These are phyloP conservation scores for Arachnopeziza araneosa DNA, from an alignment of 2,329 filamentous ascomycete genomes.

Conservation along the genomic window DNA sequence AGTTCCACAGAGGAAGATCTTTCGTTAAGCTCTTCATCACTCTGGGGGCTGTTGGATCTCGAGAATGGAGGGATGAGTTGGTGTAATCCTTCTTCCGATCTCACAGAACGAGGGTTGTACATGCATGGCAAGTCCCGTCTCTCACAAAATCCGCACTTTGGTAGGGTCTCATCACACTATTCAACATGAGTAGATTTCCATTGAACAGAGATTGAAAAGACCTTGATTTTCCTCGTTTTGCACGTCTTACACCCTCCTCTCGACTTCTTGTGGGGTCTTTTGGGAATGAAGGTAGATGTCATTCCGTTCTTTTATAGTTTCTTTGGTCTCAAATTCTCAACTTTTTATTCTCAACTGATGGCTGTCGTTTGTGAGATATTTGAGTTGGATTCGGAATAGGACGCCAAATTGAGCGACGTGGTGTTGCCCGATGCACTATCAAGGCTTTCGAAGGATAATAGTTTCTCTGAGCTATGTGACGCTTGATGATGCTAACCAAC, in stretches of 20 bases:
- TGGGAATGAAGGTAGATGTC: constrained; percentile 23
- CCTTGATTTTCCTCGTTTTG: constrained; percentile 29
- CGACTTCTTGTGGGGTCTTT: constrained; percentile 29
- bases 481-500: too few species aligned
- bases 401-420: too few species aligned
- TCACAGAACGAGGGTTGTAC: constrained; percentile 6
- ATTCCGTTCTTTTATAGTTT: constrained; percentile 8
- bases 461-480: too few species aligned
- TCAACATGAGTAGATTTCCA: constrained; percentile 1
- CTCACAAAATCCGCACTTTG: constrained; percentile 25
- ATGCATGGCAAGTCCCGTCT: constrained; percentile 24
- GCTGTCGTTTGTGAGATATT: too few species aligned
- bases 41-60: not conserved
- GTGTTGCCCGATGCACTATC: too few species aligned
- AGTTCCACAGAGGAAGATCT: constrained; percentile 5
- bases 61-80: not conserved
- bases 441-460: too few species aligned
- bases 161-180: constrained; percentile 27
- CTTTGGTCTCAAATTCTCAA: not conserved
- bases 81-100: not conserved
- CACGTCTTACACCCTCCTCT: constrained; percentile 27
- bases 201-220: constrained; percentile 3
- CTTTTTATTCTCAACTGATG: too few species aligned
- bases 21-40: constrained; percentile 2
- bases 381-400: too few species aligned